phyloP scores from a whole-genome alignment of 225 moss, liverwort and hornwort species.

The Pleurozium schreberi region DNA sequence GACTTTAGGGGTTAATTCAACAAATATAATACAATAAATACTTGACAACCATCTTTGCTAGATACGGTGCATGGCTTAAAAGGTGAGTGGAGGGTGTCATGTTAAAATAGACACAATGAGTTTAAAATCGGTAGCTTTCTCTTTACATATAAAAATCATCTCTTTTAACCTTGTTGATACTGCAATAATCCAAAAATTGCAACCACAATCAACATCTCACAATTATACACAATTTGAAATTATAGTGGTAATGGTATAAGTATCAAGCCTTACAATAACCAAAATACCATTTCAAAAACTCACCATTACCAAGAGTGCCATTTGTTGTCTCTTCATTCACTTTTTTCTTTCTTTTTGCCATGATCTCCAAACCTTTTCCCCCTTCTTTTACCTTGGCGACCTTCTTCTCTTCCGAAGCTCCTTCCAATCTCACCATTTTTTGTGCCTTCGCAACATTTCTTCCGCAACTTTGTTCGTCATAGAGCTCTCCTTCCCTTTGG shows the following conservation, averaged over 20 bases:
- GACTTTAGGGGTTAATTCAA: too few relatives aligned
- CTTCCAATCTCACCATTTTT: not conserved
- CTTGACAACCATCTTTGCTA: not conserved
- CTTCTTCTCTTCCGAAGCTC: not conserved
- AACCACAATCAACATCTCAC: not conserved
- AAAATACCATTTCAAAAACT: not conserved
- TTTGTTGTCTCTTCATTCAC: not conserved
- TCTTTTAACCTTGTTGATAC: not conserved
- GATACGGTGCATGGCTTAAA: not conserved
- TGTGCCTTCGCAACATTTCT: rapidly evolving
- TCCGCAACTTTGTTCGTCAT: too few relatives aligned
- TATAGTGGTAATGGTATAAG: too few relatives aligned
- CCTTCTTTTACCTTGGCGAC: not conserved
- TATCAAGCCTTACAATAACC: not conserved
- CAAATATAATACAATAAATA: not conserved
- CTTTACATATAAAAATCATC: not conserved
- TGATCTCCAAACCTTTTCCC: not conserved
- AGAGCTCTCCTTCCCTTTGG: not conserved
- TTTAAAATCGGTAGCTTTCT: rapidly evolving
- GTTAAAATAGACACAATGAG: not conserved
- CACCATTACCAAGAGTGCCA: not conserved
- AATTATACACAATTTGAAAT: not conserved
- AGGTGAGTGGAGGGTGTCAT: not conserved
- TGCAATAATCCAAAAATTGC: not conserved
- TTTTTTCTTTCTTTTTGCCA: not conserved